Percentiles rank a stretch among this genome's conserved stretches.
Evolutionary conservation across 2,329 filamentous ascomycete species (phyloP).

Genomic region (Fusarium tanahbumbuense): DNA sequence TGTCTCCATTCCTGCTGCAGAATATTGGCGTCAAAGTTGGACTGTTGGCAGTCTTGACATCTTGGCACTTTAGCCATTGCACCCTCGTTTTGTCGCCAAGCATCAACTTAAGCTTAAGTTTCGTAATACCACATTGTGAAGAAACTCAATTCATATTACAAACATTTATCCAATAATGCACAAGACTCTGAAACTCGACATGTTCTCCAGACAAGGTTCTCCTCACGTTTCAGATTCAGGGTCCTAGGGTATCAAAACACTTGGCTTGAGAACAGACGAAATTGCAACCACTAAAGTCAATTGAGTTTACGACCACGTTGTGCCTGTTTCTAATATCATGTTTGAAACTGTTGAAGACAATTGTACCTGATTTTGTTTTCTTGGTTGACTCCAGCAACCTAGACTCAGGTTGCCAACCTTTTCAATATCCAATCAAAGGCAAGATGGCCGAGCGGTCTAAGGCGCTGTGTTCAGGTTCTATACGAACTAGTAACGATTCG

Average conservation of each 20-base stretch:
- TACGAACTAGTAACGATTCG: conserved; percentile 26
- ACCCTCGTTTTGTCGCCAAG: neutral
- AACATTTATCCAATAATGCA: neutral
- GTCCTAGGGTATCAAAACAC: neutral
- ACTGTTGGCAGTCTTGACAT: neutral
- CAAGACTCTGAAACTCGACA: neutral
- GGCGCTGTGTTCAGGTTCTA: conserved; percentile 33
- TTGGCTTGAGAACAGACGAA: neutral
- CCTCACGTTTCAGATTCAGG: conserved; percentile 20
- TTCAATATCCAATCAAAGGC: conserved; percentile 10
- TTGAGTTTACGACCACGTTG: neutral
- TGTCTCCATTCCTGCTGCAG: neutral
- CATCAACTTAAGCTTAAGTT: neutral
- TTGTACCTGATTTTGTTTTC: neutral
- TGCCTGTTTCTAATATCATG: neutral
- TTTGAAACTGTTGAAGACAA: neutral
- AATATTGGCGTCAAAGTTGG: neutral
- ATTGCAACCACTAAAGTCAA: neutral
- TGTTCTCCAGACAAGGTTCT: neutral
- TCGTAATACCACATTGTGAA: neutral
- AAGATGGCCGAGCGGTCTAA: conserved; percentile 35
- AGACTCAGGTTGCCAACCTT: rapidly evolving
- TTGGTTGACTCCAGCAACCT: neutral
- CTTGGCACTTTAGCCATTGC: neutral
- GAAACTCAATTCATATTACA: neutral